Conservation (phyloP, 192 early-diverging fungal species). For the Backusella psychrophila region DNA sequence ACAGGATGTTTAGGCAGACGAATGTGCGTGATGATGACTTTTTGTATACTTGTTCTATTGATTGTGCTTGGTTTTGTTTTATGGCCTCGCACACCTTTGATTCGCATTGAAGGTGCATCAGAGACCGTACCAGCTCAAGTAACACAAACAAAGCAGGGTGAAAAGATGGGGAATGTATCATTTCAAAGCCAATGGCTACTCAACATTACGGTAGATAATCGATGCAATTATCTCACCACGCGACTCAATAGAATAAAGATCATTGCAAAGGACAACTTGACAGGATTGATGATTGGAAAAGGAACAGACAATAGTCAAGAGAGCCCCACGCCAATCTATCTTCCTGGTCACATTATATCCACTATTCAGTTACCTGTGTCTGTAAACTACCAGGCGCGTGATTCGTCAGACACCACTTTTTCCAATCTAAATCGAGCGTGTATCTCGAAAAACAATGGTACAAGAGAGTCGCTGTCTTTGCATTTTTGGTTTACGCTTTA, state of each 20-base stretch:
- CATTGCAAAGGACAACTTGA: slow-evolving; percentile 19
- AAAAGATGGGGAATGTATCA: slow-evolving; percentile 11
- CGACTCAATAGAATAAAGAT: slow-evolving; percentile 12
- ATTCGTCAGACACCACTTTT: slow-evolving; percentile 26
- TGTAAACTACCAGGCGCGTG: slow-evolving; percentile 22
- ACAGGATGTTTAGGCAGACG: background rate
- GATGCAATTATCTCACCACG: slow-evolving; percentile 26
- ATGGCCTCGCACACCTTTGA: slow-evolving; percentile 23
- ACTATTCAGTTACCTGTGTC: slow-evolving; percentile 15
- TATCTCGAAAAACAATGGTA: background rate
- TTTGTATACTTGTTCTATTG: background rate
- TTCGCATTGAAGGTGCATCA: slow-evolving; percentile 19
- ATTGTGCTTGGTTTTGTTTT: slow-evolving; percentile 7
- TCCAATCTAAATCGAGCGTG: slow-evolving; percentile 25
- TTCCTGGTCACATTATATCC: slow-evolving; percentile 9
- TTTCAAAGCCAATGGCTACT: slow-evolving; percentile 25
- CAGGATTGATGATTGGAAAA: slow-evolving; percentile 22
- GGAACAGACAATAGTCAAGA: background rate
- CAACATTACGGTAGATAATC: slow-evolving; percentile 23
- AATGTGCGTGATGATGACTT: slow-evolving; percentile 7
- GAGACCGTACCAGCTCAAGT: slow-evolving; percentile 2
- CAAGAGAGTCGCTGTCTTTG: slow-evolving; percentile 13
- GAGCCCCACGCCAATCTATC: background rate
- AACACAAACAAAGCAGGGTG: slow-evolving; percentile 10
- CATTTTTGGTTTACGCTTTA: slow-evolving; percentile 28